Conservation (phyloP, 2,329 filamentous ascomycete genomes). For the Neospermospora avenae region DNA sequence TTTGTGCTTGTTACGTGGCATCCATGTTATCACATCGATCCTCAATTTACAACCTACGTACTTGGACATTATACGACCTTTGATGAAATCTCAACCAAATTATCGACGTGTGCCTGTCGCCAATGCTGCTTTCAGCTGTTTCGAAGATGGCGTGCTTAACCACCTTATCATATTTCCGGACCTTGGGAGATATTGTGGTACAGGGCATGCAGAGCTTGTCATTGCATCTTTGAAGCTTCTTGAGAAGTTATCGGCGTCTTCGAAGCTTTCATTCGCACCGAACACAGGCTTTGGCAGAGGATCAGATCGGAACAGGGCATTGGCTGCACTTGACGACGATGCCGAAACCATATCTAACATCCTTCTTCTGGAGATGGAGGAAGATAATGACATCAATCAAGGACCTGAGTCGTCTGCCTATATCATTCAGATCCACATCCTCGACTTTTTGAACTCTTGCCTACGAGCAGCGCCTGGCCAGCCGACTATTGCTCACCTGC, state of each 20-base stretch:
- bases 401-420: constrained; percentile 70
- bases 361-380: constrained; percentile 65
- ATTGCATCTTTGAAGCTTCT: constrained; percentile 78
- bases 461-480: constrained; percentile 70
- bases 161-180: constrained; percentile 77
- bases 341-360: constrained; percentile 75
- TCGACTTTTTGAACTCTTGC: constrained; percentile 82
- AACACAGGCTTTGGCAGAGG: constrained; percentile 23
- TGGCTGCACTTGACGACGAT: constrained; percentile 83
- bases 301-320: constrained; percentile 73
- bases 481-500: constrained; percentile 84
- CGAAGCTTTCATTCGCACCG: constrained; percentile 45
- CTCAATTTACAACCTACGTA: constrained; percentile 90
- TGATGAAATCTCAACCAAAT: constrained; percentile 65
- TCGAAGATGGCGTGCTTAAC: constrained; percentile 86
- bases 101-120: constrained; percentile 60
- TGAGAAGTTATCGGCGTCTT: constrained; percentile 81
- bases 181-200: constrained; percentile 81
- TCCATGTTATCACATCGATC: constrained; percentile 79
- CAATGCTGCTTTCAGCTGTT: constrained; percentile 76
- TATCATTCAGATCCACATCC: constrained; percentile 75
- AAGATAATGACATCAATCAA: constrained; percentile 68
- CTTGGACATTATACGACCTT: constrained; percentile 78
- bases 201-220: constrained; percentile 76
- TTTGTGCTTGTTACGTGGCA: constrained; percentile 70